Base-by-base conservation (phyloP, 2,329 filamentous ascomycete genomes). In the Fusarium miscanthi region DNA sequence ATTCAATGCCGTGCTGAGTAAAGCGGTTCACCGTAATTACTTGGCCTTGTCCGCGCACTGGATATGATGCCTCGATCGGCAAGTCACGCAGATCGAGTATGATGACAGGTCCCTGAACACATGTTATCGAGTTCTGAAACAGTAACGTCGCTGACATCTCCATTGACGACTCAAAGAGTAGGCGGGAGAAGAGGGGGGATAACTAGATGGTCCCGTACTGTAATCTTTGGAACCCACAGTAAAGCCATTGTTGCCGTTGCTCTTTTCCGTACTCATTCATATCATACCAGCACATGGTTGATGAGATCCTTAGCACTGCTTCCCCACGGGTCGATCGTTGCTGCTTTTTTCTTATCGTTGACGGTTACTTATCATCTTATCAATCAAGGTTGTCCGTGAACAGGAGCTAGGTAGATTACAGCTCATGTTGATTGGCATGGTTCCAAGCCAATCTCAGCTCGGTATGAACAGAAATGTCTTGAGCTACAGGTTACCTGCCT, bases 1-100 rank as follows among this genome's bases (percentile, higher is more conserved):
- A 74, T 67, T 71, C 51, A 57, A 70, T 74, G 72, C 61, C 68
- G 72, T 72, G 72, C 69, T 74, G 59, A 70, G 42, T 70, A 73
- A 74, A 69, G 59, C 45, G 37, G 46, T 38, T 53, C 48, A 37
- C 59, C 33, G 51, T 27, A 42, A 57, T 62, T 46, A 31, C 46
- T 58, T 66, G 59, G 69, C 48, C 46, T 54, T 49, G 41, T 31
- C 37, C 43, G 45, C 51, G 49, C 43, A 33, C 46, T 63, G 10
- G 40, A 48, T 43, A 63, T 60, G 70, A 61, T 67, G 52, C 33
- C 45, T 59, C 25, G 66, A 73, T 73, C 61, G 53, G 66, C n/a
- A 42, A 57, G 63, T 63, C 43, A 45, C 63, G 57, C 48, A 54
- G 57, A 71, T 69, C 51, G 54, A 63, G 46, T 14, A 48, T 11